A percentile compares a stretch with the other conserved stretches of the same genome.
phyloP scores from a whole-genome alignment of 139 green algal genomes.

The Chlamydomonas sp. region DNA sequence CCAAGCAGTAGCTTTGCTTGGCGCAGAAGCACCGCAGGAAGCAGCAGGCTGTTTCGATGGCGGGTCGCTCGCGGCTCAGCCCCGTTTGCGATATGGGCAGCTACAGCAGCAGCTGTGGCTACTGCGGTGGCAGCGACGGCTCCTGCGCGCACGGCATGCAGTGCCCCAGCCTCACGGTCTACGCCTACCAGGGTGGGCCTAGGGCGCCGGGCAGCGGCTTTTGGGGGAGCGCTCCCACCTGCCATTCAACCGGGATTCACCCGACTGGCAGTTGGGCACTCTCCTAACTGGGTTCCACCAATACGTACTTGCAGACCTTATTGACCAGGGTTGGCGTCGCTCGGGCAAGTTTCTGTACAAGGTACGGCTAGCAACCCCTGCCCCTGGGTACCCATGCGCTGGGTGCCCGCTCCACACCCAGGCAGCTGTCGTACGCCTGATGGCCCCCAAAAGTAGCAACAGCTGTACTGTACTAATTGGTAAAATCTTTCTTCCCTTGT shows the following conservation, averaged over 20 bases:
- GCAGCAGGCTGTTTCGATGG: too few species aligned
- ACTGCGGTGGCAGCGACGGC: not conserved
- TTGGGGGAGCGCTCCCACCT: too few species aligned
- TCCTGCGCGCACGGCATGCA: slow-evolving; percentile 44
- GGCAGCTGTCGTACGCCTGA: too few species aligned
- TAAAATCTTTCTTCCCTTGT: not conserved
- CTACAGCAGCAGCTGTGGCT: not conserved
- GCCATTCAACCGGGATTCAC: too few species aligned
- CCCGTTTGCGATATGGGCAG: too few species aligned
- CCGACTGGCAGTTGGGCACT: not conserved
- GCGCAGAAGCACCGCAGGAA: too few species aligned
- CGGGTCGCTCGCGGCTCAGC: too few species aligned
- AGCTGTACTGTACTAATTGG: not conserved
- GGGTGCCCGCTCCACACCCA: too few species aligned
- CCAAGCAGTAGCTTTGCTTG: too few species aligned
- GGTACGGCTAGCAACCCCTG: slow-evolving; percentile 6
- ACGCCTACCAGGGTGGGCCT: slow-evolving; percentile 54
- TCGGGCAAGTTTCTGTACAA: slow-evolving; percentile 66
- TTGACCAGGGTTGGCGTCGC: slow-evolving; percentile 63
- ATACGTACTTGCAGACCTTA: slow-evolving; percentile 45
- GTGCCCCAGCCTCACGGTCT: slow-evolving; percentile 32
- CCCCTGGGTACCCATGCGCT: too few species aligned
- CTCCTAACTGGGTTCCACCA: not conserved
- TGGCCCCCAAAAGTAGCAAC: not conserved
- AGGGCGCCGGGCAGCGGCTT: too few species aligned